Evolutionary conservation across 2,329 filamentous ascomycete species (phyloP), one percentile per base, ranked within the genome.

Genomic region (Aureobasidium uvarum): DNA sequence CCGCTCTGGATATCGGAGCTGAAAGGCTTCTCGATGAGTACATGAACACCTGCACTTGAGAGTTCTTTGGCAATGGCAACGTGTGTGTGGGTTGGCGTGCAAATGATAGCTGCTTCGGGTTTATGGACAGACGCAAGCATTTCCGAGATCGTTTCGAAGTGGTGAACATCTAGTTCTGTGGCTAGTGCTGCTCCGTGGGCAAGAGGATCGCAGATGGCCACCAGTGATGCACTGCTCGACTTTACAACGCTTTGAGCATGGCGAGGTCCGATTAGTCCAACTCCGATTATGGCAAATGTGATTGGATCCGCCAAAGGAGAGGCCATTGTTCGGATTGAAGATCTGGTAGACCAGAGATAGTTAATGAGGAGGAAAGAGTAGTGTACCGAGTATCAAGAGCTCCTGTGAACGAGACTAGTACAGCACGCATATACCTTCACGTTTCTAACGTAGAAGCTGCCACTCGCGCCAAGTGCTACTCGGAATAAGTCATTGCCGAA

Each of bases 31-130:
- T 58, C 54, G 10, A 39, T 45, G 3, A 58, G 39, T n/a, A 58
- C 54, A n/a, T 39, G 45, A 0, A 58, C 72, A 0, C 79, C 81
- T 0, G 73, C 77, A 0, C 75, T 69, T 1, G 85, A 75, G 1
- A 86, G 75, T 45, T 81, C 76, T n/a, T 77, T 78, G 2, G 82
- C 75, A 1, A 86, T 67, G 0, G 80, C 58, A 5, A 84, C 83
- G 66, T 87, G 85, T 0, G 83, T 85, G 69, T 83, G 78, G 69
- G 86, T 87, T 2, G 85, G 85, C 0, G 84, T 86, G 76, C 84
- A 85, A 56, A 86, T 79, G 46, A 86, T 81, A 25, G 84, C 84
- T 41, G 80, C 84, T 56, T 84, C 79, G 13, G 83, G 82, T n/a
- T 74, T 76, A 50, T 73, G 48, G 7, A 68, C 36, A 0, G 76